Evolutionary conservation across 164 flowering plant genomes (phyloP).

Genomic region (Chimonanthus salicifolius): DNA sequence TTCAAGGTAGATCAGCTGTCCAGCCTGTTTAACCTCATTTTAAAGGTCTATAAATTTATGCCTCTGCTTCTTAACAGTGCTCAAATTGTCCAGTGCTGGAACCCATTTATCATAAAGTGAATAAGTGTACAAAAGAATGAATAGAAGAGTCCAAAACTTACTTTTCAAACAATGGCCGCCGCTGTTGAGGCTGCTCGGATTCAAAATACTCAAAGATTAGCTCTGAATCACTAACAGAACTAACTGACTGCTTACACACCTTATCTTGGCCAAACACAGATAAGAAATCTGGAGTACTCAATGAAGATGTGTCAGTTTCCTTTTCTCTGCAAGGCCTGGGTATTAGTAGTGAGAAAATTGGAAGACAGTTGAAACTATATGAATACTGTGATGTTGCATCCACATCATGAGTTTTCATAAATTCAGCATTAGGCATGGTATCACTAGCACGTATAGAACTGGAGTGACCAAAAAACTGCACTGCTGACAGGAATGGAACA

Average conservation of each 20-base stretch:
- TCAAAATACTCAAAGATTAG: slow-evolving; percentile 75
- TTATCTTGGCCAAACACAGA: slow-evolving; percentile 16
- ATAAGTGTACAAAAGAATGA: neutral
- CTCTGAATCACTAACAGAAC: slow-evolving; percentile 30
- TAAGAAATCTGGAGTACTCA: slow-evolving; percentile 14
- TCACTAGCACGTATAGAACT: slow-evolving; percentile 9
- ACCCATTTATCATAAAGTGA: too few relatives aligned
- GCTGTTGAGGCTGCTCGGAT: slow-evolving; percentile 50
- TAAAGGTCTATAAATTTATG: neutral
- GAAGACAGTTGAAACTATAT: slow-evolving; percentile 12
- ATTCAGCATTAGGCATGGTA: slow-evolving; percentile 4
- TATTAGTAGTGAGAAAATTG: slow-evolving; percentile 28
- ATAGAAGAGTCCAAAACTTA: slow-evolving; percentile 21
- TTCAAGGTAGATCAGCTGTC: neutral
- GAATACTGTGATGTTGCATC: slow-evolving; percentile 13
- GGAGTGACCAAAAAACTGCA: slow-evolving; percentile 53
- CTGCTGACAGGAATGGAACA: slow-evolving; percentile 68
- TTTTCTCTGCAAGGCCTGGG: slow-evolving; percentile 28
- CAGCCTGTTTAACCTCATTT: neutral
- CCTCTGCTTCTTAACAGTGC: neutral
- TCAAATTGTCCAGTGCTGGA: neutral
- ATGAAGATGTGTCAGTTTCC: slow-evolving; percentile 6
- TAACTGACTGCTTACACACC: slow-evolving; percentile 9
- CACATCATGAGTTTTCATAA: neutral
- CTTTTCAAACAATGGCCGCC: slow-evolving; percentile 64